Percentiles rank a stretch among this genome's conserved stretches.
phyloP scores from a whole-genome alignment of 2,329 filamentous ascomycete genomes.

The Cryphonectria parasitica region DNA sequence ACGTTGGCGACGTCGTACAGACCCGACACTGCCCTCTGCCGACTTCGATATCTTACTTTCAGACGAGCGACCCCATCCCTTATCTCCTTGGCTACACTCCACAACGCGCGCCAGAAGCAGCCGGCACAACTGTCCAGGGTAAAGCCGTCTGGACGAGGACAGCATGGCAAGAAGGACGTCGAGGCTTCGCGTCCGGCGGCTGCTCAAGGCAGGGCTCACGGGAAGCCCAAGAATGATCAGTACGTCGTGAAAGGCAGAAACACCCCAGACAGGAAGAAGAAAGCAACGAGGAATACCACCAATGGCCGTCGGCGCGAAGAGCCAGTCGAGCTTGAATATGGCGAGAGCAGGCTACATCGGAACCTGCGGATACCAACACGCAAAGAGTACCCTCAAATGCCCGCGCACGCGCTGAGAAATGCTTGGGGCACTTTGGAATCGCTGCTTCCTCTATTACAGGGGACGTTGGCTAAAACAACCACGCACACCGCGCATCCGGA shows the following conservation, averaged over 20 bases:
- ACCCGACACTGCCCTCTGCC: not conserved
- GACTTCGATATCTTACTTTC: not conserved
- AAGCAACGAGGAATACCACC: not conserved
- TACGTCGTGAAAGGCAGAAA: not conserved
- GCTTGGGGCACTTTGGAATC: not conserved
- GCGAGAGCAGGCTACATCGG: not conserved
- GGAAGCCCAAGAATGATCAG: not conserved
- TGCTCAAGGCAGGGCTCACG: not conserved
- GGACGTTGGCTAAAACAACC: not conserved
- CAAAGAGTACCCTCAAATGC: not conserved
- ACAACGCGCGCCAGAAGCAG: not conserved
- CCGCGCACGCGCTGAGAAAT: not conserved
- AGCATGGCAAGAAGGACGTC: not conserved
- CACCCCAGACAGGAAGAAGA: not conserved
- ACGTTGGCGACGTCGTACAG: slow-evolving; percentile 1
- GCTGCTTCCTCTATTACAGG: not conserved
- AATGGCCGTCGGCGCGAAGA: not conserved
- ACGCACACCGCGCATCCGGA: not conserved
- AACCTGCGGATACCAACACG: not conserved
- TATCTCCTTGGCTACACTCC: not conserved
- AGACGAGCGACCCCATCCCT: not conserved
- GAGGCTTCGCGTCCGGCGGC: not conserved
- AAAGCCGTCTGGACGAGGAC: not conserved
- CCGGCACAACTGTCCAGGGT: not conserved
- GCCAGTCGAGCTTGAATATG: slow-evolving; percentile 1